phyloP scores from a whole-genome alignment of 148 eudicot genomes.

The Rhododendron williamsianum region DNA sequence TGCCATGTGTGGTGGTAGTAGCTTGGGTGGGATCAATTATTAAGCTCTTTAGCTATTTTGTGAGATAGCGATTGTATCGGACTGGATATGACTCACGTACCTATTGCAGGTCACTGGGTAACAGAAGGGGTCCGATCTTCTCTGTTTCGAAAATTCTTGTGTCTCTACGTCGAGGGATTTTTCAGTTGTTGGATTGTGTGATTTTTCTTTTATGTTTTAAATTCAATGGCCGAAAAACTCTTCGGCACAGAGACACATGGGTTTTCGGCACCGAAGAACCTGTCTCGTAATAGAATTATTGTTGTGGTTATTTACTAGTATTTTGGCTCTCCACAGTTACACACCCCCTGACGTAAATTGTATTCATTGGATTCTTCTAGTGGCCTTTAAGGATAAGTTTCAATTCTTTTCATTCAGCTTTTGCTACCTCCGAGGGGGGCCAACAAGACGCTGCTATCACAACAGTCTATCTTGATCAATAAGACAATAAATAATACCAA shows the following conservation, averaged over 20 bases:
- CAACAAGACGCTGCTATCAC: neutral
- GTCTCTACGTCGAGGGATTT: no score
- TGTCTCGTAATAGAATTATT: no score
- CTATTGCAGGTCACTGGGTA: neutral
- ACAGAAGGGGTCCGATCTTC: no score
- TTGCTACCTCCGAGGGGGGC: constrained; percentile 1
- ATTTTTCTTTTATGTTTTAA: no score
- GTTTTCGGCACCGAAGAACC: no score
- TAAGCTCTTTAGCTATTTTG: neutral
- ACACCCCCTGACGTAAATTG: neutral
- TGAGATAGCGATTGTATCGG: neutral
- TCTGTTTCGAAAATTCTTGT: no score
- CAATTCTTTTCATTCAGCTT: neutral
- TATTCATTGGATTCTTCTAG: constrained; percentile 12
- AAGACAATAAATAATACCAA: no score
- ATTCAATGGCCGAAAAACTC: no score
- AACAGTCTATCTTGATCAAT: neutral
- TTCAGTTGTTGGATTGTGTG: no score
- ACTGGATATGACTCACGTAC: neutral
- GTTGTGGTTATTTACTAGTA: neutral
- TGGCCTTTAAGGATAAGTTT: constrained; percentile 9
- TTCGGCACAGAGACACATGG: no score
- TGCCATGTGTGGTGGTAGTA: neutral
- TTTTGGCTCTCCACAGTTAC: neutral
- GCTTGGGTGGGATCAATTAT: neutral